Conservation (phyloP, 306 rosid genomes). For the Oemleria cerasiformis region DNA sequence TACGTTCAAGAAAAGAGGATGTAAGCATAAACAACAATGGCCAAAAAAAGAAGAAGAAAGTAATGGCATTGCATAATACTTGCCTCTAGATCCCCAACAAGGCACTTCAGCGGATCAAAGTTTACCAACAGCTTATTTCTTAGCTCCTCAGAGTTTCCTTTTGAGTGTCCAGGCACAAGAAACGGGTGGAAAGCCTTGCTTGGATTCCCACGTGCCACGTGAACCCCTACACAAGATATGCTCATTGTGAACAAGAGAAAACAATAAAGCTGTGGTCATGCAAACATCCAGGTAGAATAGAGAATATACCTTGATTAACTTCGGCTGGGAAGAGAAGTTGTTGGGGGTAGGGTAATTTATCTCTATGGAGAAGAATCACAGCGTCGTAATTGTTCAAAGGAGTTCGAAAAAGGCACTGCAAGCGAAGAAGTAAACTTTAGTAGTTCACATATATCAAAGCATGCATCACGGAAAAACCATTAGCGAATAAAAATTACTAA, state of each 20-base stretch:
- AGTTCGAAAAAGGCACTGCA: slow-evolving; percentile 87
- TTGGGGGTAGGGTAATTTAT: slow-evolving; percentile 76
- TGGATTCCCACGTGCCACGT: slow-evolving; percentile 59
- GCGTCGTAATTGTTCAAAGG: slow-evolving; percentile 91
- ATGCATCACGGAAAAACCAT: background rate
- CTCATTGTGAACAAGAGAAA: slow-evolving; percentile 6
- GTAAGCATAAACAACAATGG: background rate
- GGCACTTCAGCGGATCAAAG: slow-evolving; percentile 77
- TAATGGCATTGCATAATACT: slow-evolving; percentile 25
- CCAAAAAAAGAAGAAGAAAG: background rate
- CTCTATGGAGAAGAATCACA: slow-evolving; percentile 77
- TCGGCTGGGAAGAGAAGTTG: slow-evolving; percentile 89
- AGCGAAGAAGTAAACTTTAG: slow-evolving; percentile 7
- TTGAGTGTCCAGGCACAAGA: slow-evolving; percentile 62
- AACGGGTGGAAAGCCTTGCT: slow-evolving; percentile 70
- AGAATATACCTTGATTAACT: slow-evolving; percentile 55
- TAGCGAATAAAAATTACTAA: background rate
- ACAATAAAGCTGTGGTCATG: background rate
- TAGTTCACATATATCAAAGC: background rate
- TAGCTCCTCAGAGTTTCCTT: slow-evolving; percentile 52
- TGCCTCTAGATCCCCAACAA: slow-evolving; percentile 75
- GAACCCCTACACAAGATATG: slow-evolving; percentile 50
- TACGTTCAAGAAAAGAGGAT: slow-evolving; percentile 27
- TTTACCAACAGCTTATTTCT: slow-evolving; percentile 67
- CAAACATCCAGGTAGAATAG: slow-evolving; percentile 12